These are phyloP conservation scores for Rutstroemia sp. DNA, from an alignment of 2,329 filamentous ascomycete species.

Conservation along the genomic window DNA sequence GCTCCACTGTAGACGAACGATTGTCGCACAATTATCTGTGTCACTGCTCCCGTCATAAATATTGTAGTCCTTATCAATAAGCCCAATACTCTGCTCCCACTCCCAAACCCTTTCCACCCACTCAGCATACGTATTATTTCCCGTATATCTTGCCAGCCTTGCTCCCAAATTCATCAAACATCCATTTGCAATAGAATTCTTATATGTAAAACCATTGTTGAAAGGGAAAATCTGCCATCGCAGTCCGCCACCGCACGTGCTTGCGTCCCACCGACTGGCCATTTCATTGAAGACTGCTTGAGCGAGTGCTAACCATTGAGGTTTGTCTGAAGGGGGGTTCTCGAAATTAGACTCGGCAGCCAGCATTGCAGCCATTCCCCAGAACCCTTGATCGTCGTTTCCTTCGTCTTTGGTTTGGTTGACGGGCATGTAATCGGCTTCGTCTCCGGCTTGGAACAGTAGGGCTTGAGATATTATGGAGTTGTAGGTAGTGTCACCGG, in stretches of 20 bases:
- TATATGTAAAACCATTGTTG: constrained; percentile 76
- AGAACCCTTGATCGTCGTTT: constrained; percentile 70
- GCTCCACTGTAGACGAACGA: constrained; percentile 58
- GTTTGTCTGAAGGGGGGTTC: constrained; percentile 45
- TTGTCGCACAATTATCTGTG: constrained; percentile 47
- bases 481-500: constrained; percentile 65
- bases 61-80: constrained; percentile 47
- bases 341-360: constrained; percentile 60
- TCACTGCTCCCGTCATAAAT: constrained; percentile 56
- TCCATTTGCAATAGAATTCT: constrained; percentile 55
- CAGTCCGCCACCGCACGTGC: constrained; percentile 62
- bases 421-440: constrained; percentile 69
- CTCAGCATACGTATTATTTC: constrained; percentile 66
- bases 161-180: constrained; percentile 56
- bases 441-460: constrained; percentile 63
- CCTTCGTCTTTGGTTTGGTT: constrained; percentile 55
- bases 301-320: constrained; percentile 63
- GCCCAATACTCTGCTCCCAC: constrained; percentile 51
- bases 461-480: constrained; percentile 53
- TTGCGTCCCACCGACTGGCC: constrained; percentile 60
- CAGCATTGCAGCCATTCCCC: constrained; percentile 62
- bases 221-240: constrained; percentile 81
- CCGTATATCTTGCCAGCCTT: constrained; percentile 67
- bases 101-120: constrained; percentile 72
- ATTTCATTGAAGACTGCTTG: constrained; percentile 78